A percentile compares a stretch with the other conserved stretches of the same genome.
Conservation (phyloP, 2,329 filamentous ascomycete species). For the Sporothrix globosa region DNA sequence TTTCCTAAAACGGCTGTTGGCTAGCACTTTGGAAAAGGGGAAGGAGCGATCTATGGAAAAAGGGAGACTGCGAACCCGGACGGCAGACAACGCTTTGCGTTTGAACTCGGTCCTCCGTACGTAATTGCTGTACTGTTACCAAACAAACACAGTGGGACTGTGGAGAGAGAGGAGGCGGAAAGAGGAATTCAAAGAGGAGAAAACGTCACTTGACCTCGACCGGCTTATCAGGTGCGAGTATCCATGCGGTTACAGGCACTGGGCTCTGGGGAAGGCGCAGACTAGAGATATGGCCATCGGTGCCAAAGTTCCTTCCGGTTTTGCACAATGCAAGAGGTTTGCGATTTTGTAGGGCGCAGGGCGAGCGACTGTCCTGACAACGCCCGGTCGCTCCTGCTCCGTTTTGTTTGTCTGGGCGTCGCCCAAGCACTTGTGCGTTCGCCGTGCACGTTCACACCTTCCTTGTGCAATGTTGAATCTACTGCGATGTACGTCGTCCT, state of each 20-base stretch:
- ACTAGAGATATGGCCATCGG: conserved; percentile 2
- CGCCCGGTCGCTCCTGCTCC: conserved; percentile 3
- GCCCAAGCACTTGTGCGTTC: background rate
- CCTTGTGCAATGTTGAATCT: background rate
- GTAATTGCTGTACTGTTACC: conserved; percentile 23
- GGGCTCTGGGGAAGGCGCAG: conserved; percentile 9
- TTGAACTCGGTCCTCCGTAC: background rate
- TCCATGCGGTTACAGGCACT: background rate
- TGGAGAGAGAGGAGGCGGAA: conserved; percentile 25
- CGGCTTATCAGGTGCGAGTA: conserved; percentile 13
- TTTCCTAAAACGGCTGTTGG: conserved; percentile 15
- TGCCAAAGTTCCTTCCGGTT: conserved; percentile 11
- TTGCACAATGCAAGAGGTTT: conserved; percentile 9
- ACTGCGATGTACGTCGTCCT: background rate
- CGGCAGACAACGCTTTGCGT: conserved; percentile 3
- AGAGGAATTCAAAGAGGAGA: background rate
- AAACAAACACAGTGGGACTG: conserved; percentile 19
- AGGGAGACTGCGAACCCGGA: background rate
- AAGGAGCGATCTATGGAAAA: background rate
- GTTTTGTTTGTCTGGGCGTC: conserved; percentile 3
- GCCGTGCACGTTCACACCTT: conserved; percentile 8
- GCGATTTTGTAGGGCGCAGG: background rate
- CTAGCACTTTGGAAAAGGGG: background rate
- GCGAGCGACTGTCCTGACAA: background rate
- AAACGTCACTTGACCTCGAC: conserved; percentile 26